Conservation (phyloP, 1,284 basidiomycete species). For the Trametes hirsuta region DNA sequence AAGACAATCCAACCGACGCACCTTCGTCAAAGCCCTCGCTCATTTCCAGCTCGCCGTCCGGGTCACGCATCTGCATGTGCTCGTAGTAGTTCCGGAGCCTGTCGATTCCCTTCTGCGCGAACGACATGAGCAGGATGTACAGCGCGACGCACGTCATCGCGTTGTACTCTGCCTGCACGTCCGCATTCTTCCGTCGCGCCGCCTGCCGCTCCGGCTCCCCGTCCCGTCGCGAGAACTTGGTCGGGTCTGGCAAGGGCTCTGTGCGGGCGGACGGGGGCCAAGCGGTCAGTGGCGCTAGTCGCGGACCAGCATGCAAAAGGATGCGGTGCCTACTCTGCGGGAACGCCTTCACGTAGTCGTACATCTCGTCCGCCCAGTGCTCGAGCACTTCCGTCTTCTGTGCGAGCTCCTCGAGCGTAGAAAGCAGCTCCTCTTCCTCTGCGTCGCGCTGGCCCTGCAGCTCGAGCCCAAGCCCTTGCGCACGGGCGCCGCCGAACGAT, state of each 20-base stretch:
- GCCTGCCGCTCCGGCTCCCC: slow-evolving; percentile 76
- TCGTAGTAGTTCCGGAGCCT: slow-evolving; percentile 71
- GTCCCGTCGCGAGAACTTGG: slow-evolving; percentile 68
- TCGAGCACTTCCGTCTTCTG: slow-evolving; percentile 95
- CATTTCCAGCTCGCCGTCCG: slow-evolving; percentile 68
- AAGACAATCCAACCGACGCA: slow-evolving; percentile 36
- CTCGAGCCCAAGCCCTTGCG: slow-evolving; percentile 32
- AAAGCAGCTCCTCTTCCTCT: slow-evolving; percentile 80
- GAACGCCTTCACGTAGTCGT: slow-evolving; percentile 78
- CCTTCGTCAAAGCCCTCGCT: slow-evolving; percentile 81
- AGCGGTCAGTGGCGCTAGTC: no score
- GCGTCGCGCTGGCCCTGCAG: slow-evolving; percentile 59
- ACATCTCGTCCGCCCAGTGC: slow-evolving; percentile 93
- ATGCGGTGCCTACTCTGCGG: slow-evolving; percentile 66
- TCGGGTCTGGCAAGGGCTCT: slow-evolving; percentile 78
- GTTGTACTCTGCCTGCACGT: slow-evolving; percentile 77
- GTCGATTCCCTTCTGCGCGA: slow-evolving; percentile 91
- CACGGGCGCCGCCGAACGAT: slow-evolving; percentile 35
- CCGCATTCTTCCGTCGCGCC: slow-evolving; percentile 63
- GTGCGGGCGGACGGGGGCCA: not conserved
- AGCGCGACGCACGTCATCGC: slow-evolving; percentile 86
- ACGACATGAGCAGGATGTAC: slow-evolving; percentile 92
- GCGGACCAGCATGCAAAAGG: no score
- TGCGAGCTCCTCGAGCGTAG: slow-evolving; percentile 82
- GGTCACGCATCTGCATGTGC: slow-evolving; percentile 76